Evolutionary conservation across 139 green algal species (phyloP), one percentile per base, ranked within the genome.

Genomic region (Diplosphaera chodatii): DNA sequence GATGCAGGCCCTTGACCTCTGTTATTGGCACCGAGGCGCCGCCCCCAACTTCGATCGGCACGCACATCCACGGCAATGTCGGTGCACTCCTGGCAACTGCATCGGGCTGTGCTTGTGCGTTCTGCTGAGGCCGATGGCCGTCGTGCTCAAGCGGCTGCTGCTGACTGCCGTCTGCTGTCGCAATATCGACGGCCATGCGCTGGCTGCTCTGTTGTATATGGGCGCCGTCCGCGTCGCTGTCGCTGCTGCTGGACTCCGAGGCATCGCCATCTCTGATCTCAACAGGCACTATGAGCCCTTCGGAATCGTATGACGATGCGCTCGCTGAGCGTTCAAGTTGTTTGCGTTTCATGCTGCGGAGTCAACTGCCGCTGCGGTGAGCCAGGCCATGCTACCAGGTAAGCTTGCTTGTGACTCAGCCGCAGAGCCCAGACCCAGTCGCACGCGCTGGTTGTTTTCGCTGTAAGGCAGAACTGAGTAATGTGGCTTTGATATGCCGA

Each of bases 51-150:
- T 76, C 78, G 18, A 93, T 77, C 3, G 91, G 90, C 28, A 93
- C 74, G 0, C 87, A 83, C 88, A 96, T 93, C 91, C 91, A 96
- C 29, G 89, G 91, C 55, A 96, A 82, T 73, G 86, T 78, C 22
- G 82, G 76, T 6, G 71, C 66, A 4, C 32, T 32, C 55, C 28
- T 67, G 31, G 30, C 30, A 10, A n/a, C 3, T 16, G 62, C 62
- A 33, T 21, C 62, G 25, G 28, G 62, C 62, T 32, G 62, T n/a
- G 62, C 16, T 25, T 10, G 16, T 27, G 8, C 16, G 3, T 10
- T 10, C 22, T 59, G 10, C 10, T 25, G 10, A 23, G 13, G 48
- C 4, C 3, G 16, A 4, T 23, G 3, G 18, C 13, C 48, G 8
- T 21, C 48, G 18, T 59, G 48, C n/a, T n/a, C n/a, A 59, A 5